These are phyloP conservation scores for Hemileccinum impolitum DNA, from an alignment of 768 basidiomycete species.

Conservation along the genomic window DNA sequence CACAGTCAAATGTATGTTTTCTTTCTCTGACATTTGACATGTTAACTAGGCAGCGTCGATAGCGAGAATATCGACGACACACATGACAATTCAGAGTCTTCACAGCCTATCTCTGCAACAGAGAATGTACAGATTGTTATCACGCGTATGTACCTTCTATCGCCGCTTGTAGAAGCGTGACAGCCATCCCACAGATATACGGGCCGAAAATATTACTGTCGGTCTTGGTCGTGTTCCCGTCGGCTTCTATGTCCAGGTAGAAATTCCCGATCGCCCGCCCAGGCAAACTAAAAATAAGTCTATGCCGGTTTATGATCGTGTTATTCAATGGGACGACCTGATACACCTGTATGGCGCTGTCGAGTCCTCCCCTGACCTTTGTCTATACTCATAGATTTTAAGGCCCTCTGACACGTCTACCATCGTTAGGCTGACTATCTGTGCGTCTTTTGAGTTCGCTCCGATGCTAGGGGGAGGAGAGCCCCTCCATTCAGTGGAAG, in stretches of 20 bases:
- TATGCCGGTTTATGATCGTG: background rate
- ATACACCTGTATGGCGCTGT: slow-evolving; percentile 5
- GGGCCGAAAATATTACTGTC: slow-evolving; percentile 6
- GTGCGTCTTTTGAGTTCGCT: slow-evolving; percentile 8
- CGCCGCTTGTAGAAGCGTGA: background rate
- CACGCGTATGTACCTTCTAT: background rate
- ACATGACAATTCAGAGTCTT: background rate
- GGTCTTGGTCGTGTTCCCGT: slow-evolving; percentile 12
- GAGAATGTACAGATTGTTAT: slow-evolving; percentile 1
- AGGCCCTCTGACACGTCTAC: slow-evolving; percentile 5
- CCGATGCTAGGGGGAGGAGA: slow-evolving; percentile 12
- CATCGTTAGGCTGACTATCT: background rate
- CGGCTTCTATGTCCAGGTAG: slow-evolving; percentile 12
- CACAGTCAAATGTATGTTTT: background rate
- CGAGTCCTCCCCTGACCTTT: background rate
- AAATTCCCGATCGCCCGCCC: background rate
- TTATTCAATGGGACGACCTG: slow-evolving; percentile 12
- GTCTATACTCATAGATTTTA: background rate
- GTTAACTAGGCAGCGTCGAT: background rate
- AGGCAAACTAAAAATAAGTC: slow-evolving; percentile 7
- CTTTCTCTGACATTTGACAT: background rate
- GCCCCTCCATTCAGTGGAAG: background rate
- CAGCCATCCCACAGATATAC: slow-evolving; percentile 5
- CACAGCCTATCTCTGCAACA: background rate
- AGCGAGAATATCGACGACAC: background rate